Evolutionary conservation across 2,329 filamentous ascomycete genomes (phyloP), one percentile per base, ranked within the genome.

Genomic region (Aspergillus transmontanensis): DNA sequence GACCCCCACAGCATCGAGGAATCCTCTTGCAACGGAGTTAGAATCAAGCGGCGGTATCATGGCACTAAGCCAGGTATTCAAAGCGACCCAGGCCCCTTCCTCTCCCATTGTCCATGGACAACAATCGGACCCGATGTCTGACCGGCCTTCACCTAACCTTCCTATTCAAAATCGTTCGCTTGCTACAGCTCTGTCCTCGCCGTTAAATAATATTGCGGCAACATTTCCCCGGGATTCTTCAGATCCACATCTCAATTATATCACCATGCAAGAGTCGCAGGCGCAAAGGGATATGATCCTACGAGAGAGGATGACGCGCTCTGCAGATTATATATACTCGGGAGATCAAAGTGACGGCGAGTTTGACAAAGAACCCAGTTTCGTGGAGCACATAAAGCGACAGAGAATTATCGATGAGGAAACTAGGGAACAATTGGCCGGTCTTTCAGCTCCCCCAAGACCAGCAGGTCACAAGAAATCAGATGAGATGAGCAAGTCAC

Each of bases 81-180:
- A 76, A 60, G 78, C 79, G 26, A 84, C 82, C 0, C 82, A 84
- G 66, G 81, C 77, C 34, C 74, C 78, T 28, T 82, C 82, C 2
- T 83, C 82, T 12, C 82, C 82, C 5, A 71, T 81, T 43, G 69
- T 76, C 12, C 74, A 77, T 65, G 65, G 71, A 12, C 67, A 71
- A 3, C 75, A 75, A 7, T 73, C 74, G 2, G 81, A 81, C 50
- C 69, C 75, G 10, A 65, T 76, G 34, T 83, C 81, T 12, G 81
- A 83, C 64, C 79, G 81, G 57, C 82, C 82, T 4, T 84, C 82
- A 2, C 82, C 82, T n/a, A 79, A 81, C 65, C 71, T 83, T 23
- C 78, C 81, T 43, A 76, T 82, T 30, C 76, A 82, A 59, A 71
- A 72, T 39, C 75, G 73, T 34, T 75, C 77, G 10, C 67, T 78